phyloP scores from a whole-genome alignment of 257 asterid species.

The Echites panduratus region DNA sequence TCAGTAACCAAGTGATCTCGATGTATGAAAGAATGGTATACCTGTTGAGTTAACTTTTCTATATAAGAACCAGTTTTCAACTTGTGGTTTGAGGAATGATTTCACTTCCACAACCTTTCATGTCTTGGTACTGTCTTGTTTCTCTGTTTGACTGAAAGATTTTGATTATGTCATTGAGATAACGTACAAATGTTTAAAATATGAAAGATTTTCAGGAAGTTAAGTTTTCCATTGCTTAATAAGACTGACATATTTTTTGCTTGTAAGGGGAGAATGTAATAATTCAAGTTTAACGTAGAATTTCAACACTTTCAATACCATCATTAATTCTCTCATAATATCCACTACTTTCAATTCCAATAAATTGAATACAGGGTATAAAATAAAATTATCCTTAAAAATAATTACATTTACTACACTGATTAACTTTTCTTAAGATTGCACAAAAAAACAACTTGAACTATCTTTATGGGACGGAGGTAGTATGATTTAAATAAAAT shows the following conservation, averaged over 20 bases:
- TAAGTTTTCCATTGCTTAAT: not conserved
- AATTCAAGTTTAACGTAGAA: too few species aligned
- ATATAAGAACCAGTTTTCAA: not conserved
- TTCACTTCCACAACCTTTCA: not conserved
- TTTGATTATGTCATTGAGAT: not conserved
- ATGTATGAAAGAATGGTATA: constrained; percentile 96
- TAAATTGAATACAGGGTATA: too few species aligned
- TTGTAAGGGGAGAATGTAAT: too few species aligned
- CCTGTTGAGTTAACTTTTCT: constrained; percentile 6
- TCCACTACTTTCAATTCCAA: too few species aligned
- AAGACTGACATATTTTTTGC: not conserved
- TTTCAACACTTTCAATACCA: too few species aligned
- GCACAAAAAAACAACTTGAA: too few species aligned
- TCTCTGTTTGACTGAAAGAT: not conserved
- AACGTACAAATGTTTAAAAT: not conserved
- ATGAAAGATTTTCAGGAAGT: not conserved
- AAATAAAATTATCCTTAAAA: too few species aligned
- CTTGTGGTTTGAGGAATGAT: not conserved
- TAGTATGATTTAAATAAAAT: too few species aligned
- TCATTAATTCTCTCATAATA: too few species aligned
- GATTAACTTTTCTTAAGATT: too few species aligned
- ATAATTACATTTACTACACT: too few species aligned
- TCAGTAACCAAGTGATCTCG: constrained; percentile 46
- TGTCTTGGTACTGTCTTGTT: not conserved
- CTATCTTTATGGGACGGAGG: too few species aligned